Base-by-base conservation (phyloP, 345 rosid genomes). In the Citrus mangshanensis region DNA sequence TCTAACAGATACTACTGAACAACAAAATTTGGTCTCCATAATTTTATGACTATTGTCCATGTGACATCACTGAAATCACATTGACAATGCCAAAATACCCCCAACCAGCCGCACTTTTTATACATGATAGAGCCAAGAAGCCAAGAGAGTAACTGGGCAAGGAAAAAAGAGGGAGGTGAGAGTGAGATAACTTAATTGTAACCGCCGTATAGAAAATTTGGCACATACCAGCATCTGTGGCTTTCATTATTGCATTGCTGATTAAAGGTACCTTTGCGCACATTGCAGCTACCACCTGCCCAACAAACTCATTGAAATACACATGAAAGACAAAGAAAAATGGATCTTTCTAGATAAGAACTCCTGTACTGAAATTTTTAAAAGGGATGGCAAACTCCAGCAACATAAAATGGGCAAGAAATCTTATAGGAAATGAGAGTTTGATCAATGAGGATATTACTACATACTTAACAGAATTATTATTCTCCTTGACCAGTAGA, bases 271-370 rank as follows among this genome's bases (percentile, higher is more conserved):
- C 97, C 83, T 93, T 93, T 67, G 97, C 91, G 82, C 98, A 95
- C 97, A 95, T 95, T 71, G 96, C 91, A 81, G 97, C 95, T 62
- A 95, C 87, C 82, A 93, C 93, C 99, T 95, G 91, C 88, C 88
- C 5, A 59, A 18, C 0, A 27, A 73, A 74, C 75, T 81, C 81
- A 74, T 85, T 65, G 63, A 19, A 77, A 51, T 34, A 74, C 19
- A n/a, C 54, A 35, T 21, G 19, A 42, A 30, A 24, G 54, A 22
- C 30, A 58, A 37, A 42, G 6, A 9, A 25, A 72, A 56, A n/a
- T 25, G 27, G 40, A 30, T 54, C 14, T 30, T 51, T 54, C 19
- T 10, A 19, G 24, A 9, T 1, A 9, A n/a, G 51, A 56, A 60
- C 54, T 58, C 46, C 13, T 58, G 27, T 73, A 12, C 6, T 38